A percentile compares a stretch with the other conserved stretches of the same genome.
Conservation (phyloP, 257 asterid species). For the Capsicum baccatum region DNA sequence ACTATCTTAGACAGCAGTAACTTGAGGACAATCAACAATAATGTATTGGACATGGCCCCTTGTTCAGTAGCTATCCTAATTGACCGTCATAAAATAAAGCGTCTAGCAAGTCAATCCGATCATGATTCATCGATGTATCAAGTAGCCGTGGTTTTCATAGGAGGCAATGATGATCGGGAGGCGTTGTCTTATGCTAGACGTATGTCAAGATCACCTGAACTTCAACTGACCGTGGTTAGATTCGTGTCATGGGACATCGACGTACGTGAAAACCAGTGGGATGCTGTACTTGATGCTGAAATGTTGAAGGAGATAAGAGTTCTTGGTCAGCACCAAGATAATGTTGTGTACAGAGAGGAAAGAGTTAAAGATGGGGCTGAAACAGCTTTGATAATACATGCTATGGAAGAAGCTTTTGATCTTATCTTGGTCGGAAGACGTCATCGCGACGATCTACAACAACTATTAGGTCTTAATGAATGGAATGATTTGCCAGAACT, state of each 20-base stretch:
- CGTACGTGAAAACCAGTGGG: constrained; percentile 76
- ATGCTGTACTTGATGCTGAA: constrained; percentile 80
- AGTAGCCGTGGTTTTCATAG: constrained; percentile 72
- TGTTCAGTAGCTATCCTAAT: constrained; percentile 79
- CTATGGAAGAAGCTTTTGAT: constrained; percentile 75
- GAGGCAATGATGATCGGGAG: constrained; percentile 88
- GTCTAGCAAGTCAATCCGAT: constrained; percentile 27
- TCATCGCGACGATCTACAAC: constrained; percentile 69
- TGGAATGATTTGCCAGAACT: constrained; percentile 85
- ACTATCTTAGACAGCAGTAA: constrained; percentile 45
- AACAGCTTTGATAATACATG: constrained; percentile 65
- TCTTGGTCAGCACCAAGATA: constrained; percentile 63
- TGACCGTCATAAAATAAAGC: constrained; percentile 71
- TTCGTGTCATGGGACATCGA: constrained; percentile 65
- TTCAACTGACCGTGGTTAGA: constrained; percentile 64
- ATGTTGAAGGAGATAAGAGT: constrained; percentile 66
- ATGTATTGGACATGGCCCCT: constrained; percentile 75
- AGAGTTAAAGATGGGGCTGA: constrained; percentile 88
- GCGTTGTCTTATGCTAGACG: constrained; percentile 70
- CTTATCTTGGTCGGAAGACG: constrained; percentile 78
- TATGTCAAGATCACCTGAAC: constrained; percentile 59
- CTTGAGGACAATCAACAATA: constrained; percentile 59
- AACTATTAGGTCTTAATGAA: constrained; percentile 67
- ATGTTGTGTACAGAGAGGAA: constrained; percentile 69
- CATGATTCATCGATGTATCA: constrained; percentile 36